These are phyloP conservation scores for Lipomyces orientalis DNA, from an alignment of 805 yeast species.

Conservation along the genomic window DNA sequence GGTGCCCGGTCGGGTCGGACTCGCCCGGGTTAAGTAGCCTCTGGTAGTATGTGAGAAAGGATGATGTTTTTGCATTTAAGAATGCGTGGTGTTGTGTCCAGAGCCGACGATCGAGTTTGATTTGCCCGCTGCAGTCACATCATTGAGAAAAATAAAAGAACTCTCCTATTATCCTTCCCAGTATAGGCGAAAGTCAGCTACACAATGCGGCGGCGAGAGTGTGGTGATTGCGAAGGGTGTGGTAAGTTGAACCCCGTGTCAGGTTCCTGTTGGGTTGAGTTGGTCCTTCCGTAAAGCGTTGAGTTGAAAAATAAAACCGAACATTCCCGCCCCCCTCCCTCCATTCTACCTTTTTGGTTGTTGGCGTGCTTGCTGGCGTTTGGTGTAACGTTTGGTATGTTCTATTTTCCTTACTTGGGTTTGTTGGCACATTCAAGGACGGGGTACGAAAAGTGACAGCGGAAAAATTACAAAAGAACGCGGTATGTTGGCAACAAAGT, in stretches of 20 bases:
- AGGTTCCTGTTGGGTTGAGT: neutral
- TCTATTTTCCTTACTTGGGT: neutral
- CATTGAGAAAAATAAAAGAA: slow-evolving; percentile 2
- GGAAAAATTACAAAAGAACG: too few species aligned
- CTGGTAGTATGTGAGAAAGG: neutral
- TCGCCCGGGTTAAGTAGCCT: neutral
- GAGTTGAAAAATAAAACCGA: neutral
- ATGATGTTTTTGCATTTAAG: neutral
- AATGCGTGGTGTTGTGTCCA: neutral
- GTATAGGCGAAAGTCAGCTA: neutral
- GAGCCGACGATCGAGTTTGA: too few species aligned
- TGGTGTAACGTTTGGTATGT: neutral
- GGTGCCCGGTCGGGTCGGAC: neutral
- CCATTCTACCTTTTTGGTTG: neutral
- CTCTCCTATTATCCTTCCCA: neutral
- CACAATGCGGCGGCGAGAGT: neutral
- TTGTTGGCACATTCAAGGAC: neutral
- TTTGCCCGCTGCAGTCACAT: neutral
- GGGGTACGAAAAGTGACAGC: neutral
- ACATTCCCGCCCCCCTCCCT: neutral
- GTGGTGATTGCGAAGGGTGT: neutral
- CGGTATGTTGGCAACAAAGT: too few species aligned
- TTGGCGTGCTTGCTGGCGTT: neutral
- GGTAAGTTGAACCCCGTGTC: neutral
- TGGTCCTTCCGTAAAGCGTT: neutral